Evolutionary conservation across 306 rosid species (phyloP).

Genomic region (Sicyos baderoa): DNA sequence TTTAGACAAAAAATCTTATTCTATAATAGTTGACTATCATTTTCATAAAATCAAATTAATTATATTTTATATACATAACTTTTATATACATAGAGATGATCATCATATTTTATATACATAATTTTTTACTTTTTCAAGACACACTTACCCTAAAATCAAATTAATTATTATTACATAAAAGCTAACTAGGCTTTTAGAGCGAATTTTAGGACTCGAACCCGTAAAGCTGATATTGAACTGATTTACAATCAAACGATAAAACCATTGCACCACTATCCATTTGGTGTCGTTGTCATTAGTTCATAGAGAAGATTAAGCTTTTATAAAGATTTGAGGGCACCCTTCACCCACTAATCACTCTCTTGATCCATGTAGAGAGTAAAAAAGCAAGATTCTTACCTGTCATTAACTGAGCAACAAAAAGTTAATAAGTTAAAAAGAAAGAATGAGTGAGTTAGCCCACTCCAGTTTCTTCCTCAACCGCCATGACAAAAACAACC

Average conservation of each 20-base stretch:
- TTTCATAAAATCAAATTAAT: no score
- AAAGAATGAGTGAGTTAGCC: conserved; percentile 10
- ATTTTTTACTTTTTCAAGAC: neutral
- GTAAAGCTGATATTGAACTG: no score
- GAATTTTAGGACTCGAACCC: no score
- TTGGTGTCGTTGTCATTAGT: neutral
- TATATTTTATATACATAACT: neutral
- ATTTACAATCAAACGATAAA: no score
- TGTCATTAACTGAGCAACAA: neutral
- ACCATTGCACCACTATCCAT: no score
- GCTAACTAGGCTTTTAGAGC: no score
- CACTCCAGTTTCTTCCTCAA: conserved; percentile 14
- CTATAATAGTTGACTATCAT: no score
- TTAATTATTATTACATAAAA: no score
- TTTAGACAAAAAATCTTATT: no score
- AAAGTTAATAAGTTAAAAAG: conserved; percentile 1
- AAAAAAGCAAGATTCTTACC: conserved; percentile 6
- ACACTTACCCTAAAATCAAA: no score
- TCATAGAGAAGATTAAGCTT: neutral
- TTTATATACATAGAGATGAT: no score
- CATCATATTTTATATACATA: neutral
- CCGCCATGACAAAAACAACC: conserved; percentile 59
- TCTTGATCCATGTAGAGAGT: conserved; percentile 12
- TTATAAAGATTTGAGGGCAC: neutral
- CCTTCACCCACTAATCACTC: conserved; percentile 3